Base-by-base conservation (phyloP, 2,329 filamentous ascomycete genomes). In the Beauveria rudraprayagi region DNA sequence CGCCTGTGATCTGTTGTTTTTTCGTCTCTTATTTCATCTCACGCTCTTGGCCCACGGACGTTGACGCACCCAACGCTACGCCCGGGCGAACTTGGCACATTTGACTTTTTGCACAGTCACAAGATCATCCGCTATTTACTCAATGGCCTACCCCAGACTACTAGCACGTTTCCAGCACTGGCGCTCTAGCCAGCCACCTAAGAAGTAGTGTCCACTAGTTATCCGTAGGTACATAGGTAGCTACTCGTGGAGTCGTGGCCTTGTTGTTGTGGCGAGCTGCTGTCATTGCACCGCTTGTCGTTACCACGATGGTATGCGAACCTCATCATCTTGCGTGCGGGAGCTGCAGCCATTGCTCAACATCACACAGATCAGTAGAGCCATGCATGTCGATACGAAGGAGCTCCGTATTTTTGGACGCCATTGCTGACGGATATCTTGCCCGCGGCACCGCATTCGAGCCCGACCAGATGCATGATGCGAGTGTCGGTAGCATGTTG, bases 121-220 rank as follows among this genome's bases (percentile, higher is more conserved):
- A 34, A n/a, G 10, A 26, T 17, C 26, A 37, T 19, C 28, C n/a
- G 24, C n/a, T 8, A n/a, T 41, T 8, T 8, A n/a, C 53, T 8
- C 54, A 11, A 56, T 47, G 41, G 43, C 54, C 54, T 56, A 44
- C 54, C 54, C 54, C 43, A 44, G 54, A 57, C 43, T 57, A 28
- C 16, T 26, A 11, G 43, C 43, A 28, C 7, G 22, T 17, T 30
- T 14, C 11, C 34, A 37, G 34, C 34, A 37, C 34, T 37, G 34
- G 11, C 34, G 34, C 34, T 14, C 34, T 24, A 16, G n/a, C 24
- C 30, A 34, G 30, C 11, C 34, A 37, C 34, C 34, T 14, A 16
- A 37, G 34, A 37, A 37, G 14, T 16, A 14, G 34, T 52, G 24
- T 48, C 46, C 10, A 37, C 37, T 43, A 22, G 22, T 22, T 22